Conservation (phyloP, 495 filamentous ascomycete genomes). For the Penicillium crystallinum region DNA sequence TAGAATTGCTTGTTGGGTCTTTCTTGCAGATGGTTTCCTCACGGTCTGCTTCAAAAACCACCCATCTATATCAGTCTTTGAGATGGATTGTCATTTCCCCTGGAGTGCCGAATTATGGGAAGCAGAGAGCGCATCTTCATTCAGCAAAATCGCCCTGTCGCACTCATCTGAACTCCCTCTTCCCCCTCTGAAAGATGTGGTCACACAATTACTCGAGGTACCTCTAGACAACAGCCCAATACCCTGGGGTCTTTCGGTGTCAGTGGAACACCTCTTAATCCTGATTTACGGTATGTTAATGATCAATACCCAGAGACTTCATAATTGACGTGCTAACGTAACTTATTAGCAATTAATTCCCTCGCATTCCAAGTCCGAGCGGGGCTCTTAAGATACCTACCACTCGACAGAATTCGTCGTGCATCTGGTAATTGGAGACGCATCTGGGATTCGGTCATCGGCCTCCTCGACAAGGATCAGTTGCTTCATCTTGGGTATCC, state of each 20-base stretch:
- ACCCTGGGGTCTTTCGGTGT: constrained; percentile 25
- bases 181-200: constrained; percentile 24
- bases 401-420: constrained; percentile 23
- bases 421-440: constrained; percentile 34
- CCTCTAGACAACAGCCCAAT: constrained; percentile 8
- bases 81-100: constrained; percentile 35
- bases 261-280: constrained; percentile 32
- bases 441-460: constrained; percentile 27
- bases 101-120: constrained; percentile 36
- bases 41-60: constrained; percentile 38
- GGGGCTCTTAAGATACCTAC: constrained; percentile 25
- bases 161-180: constrained; percentile 12
- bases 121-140: constrained; percentile 28
- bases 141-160: constrained; percentile 17
- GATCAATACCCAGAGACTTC: background rate
- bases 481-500: constrained; percentile 31
- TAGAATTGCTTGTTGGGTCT: constrained; percentile 34
- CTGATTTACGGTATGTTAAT: constrained; percentile 32
- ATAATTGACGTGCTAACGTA: constrained; percentile 1
- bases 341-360: constrained; percentile 25
- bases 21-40: constrained; percentile 36
- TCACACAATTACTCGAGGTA: constrained; percentile 23
- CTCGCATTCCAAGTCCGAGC: constrained; percentile 28
- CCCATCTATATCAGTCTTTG: constrained; percentile 32
- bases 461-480: constrained; percentile 17